Percentiles rank a stretch among this genome's conserved stretches.
These are phyloP conservation scores for Fusarium nematophilum DNA, from an alignment of 2,329 filamentous ascomycete genomes.

Conservation along the genomic window DNA sequence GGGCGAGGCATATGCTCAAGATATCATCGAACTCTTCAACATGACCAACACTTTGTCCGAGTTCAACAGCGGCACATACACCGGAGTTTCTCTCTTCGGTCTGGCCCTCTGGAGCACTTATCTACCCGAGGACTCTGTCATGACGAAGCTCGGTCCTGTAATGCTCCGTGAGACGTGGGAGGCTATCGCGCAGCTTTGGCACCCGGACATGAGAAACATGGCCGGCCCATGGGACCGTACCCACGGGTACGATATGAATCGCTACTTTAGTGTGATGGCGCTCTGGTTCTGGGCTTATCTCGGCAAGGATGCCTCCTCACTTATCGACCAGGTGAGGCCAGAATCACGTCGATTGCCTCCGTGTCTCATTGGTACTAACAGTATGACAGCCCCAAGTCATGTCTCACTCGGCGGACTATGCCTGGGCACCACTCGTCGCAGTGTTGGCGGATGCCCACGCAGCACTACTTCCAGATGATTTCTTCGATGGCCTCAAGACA, in stretches of 20 bases:
- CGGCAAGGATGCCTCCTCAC: too few relatives aligned
- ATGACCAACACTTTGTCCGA: conserved; percentile 66
- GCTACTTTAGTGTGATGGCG: too few relatives aligned
- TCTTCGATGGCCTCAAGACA: conserved; percentile 42
- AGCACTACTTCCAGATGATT: conserved; percentile 54
- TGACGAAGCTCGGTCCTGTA: conserved; percentile 57
- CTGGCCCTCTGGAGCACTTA: conserved; percentile 66
- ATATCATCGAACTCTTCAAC: conserved; percentile 66
- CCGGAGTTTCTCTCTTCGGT: conserved; percentile 68
- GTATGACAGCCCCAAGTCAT: conserved; percentile 53
- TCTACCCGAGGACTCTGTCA: conserved; percentile 49
- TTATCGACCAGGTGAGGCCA: too few relatives aligned
- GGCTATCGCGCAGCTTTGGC: conserved; percentile 62
- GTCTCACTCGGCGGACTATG: conserved; percentile 69
- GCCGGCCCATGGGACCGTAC: conserved; percentile 71
- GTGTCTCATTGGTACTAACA: conserved; percentile 43
- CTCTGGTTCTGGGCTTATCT: too few relatives aligned
- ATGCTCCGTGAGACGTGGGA: conserved; percentile 65
- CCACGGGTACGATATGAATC: conserved; percentile 73
- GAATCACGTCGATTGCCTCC: conserved; percentile 56
- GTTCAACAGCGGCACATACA: conserved; percentile 70
- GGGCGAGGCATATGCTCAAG: conserved; percentile 65
- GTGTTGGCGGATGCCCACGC: conserved; percentile 62
- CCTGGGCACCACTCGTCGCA: conserved; percentile 65
- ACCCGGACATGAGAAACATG: conserved; percentile 67